phyloP scores from a whole-genome alignment of 176 grass and related monocot genomes.

The Cymbopogon citratus region DNA sequence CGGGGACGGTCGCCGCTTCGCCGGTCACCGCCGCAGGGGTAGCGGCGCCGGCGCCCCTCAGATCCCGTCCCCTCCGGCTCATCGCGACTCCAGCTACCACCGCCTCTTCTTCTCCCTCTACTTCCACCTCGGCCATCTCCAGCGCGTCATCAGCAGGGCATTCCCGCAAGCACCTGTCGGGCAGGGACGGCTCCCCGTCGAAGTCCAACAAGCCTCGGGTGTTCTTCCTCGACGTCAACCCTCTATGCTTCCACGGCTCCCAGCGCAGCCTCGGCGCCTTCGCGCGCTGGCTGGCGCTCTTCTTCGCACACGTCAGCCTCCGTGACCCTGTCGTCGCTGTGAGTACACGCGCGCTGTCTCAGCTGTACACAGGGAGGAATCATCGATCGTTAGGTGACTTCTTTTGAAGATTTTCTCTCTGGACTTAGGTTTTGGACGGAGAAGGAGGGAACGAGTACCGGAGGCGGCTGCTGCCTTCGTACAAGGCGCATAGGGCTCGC shows the following conservation, averaged over 20 bases:
- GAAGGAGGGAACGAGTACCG: slow-evolving; percentile 71
- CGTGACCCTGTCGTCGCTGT: slow-evolving; percentile 67
- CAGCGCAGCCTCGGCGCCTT: slow-evolving; percentile 61
- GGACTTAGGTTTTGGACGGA: slow-evolving; percentile 69
- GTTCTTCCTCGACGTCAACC: slow-evolving; percentile 80
- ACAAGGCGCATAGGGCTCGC: slow-evolving; percentile 58
- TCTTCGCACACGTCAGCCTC: slow-evolving; percentile 75
- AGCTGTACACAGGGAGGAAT: not conserved
- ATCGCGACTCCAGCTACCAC: not conserved
- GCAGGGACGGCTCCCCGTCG: slow-evolving; percentile 6
- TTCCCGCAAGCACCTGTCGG: slow-evolving; percentile 47
- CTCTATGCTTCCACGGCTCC: slow-evolving; percentile 62
- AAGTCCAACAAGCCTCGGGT: slow-evolving; percentile 33
- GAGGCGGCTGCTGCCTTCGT: slow-evolving; percentile 63
- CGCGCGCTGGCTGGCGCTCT: slow-evolving; percentile 64
- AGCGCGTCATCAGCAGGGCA: slow-evolving; percentile 21
- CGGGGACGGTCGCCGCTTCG: slow-evolving; percentile 18
- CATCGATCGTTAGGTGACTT: not conserved
- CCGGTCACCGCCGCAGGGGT: slow-evolving; percentile 4
- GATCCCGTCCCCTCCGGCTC: not conserved
- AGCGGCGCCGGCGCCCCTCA: not conserved
- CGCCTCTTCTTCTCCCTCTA: slow-evolving; percentile 7
- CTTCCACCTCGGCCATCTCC: not conserved
- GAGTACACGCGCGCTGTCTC: slow-evolving; percentile 16
- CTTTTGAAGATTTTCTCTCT: not conserved